Conservation (phyloP, 2,329 filamentous ascomycete genomes). For the Aspergillus puulaauensis region DNA sequence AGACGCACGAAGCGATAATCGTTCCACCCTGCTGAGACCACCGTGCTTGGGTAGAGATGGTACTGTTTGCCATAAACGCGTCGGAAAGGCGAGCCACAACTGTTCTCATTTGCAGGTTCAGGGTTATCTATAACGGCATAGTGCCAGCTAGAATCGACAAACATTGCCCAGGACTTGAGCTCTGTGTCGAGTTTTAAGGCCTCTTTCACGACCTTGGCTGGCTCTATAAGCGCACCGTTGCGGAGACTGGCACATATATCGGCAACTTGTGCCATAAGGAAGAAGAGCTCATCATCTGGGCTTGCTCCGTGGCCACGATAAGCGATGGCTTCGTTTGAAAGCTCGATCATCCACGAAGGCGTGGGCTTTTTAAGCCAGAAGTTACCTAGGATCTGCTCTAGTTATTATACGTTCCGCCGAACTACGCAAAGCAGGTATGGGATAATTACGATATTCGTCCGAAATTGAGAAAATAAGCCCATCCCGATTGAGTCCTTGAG, state of each 20-base stretch:
- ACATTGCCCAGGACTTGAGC: constrained; percentile 14
- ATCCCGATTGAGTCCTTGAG: constrained; percentile 6
- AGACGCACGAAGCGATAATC: constrained; percentile 24
- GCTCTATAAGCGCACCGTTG: neutral
- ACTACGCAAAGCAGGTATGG: neutral
- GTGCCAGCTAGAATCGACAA: constrained; percentile 10
- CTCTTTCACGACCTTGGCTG: neutral
- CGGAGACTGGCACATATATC: constrained; percentile 13
- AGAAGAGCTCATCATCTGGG: constrained; percentile 14
- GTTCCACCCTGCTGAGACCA: constrained; percentile 22
- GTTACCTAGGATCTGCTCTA: constrained; percentile 10
- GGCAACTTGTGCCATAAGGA: constrained; percentile 10
- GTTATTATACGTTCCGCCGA: neutral
- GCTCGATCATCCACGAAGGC: constrained; percentile 7
- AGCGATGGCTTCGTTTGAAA: constrained; percentile 9
- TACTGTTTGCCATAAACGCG: constrained; percentile 15
- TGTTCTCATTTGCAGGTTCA: neutral
- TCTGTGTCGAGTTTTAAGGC: constrained; percentile 16
- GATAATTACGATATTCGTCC: constrained; percentile 5
- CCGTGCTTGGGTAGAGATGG: constrained; percentile 20
- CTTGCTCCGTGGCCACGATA: neutral
- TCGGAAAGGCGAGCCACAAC: neutral
- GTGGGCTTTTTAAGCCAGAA: constrained; percentile 12
- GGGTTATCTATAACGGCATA: constrained; percentile 12
- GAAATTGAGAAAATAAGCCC: constrained; percentile 10